Conservation (phyloP, 768 basidiomycete genomes). For the Tubosaeta sp. region DNA sequence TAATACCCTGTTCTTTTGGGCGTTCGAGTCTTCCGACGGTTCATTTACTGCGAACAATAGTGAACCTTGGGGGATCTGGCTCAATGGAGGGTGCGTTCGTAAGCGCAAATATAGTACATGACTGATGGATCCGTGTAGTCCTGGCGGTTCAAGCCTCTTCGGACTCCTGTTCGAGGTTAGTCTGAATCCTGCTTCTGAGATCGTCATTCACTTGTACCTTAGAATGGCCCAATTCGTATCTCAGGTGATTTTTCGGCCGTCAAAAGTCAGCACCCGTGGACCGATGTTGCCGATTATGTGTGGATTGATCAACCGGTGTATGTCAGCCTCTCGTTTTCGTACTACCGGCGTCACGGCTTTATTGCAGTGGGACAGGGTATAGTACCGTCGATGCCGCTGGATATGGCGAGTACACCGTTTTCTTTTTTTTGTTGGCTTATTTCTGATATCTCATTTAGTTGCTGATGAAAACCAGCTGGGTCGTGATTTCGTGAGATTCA, state of each 20-base stretch:
- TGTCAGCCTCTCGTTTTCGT: slow-evolving; percentile 7
- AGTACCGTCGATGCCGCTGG: slow-evolving; percentile 60
- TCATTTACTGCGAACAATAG: slow-evolving; percentile 45
- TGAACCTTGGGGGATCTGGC: slow-evolving; percentile 70
- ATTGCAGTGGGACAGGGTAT: slow-evolving; percentile 52
- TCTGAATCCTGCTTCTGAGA: not conserved
- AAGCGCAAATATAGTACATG: not conserved
- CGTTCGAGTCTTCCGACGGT: slow-evolving; percentile 51
- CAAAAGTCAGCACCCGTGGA: slow-evolving; percentile 55
- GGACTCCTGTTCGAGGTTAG: slow-evolving; percentile 61
- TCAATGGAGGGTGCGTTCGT: slow-evolving; percentile 61
- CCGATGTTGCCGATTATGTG: slow-evolving; percentile 58
- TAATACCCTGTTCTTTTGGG: slow-evolving; percentile 63
- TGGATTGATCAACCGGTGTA: slow-evolving; percentile 74
- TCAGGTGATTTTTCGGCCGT: slow-evolving; percentile 44
- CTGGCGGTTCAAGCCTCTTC: slow-evolving; percentile 65
- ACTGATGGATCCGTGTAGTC: slow-evolving; percentile 41
- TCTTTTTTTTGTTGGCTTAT: not conserved
- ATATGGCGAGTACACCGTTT: slow-evolving; percentile 41
- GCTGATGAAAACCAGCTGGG: slow-evolving; percentile 65
- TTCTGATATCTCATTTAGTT: slow-evolving; percentile 31
- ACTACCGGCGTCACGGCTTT: slow-evolving; percentile 4
- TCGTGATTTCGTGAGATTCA: slow-evolving; percentile 39
- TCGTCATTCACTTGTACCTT: slow-evolving; percentile 27
- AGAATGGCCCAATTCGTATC: slow-evolving; percentile 71